Evolutionary conservation across 1,139 yeast species (phyloP).

Genomic region (Pichia sp.): DNA sequence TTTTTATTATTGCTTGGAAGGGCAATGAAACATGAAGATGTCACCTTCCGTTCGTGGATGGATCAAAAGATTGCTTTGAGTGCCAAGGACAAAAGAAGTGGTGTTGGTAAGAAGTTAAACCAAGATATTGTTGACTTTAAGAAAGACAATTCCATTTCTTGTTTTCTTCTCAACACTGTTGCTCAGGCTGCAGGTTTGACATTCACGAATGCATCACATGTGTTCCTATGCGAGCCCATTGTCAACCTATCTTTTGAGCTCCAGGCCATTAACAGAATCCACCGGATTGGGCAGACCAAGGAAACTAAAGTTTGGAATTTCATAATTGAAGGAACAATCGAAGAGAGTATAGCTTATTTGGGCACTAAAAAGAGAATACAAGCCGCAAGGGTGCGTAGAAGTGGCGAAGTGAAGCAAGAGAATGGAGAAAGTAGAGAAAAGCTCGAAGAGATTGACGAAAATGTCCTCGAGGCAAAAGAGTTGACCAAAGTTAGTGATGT

Average conservation of each 20-base stretch:
- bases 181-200: conserved; percentile 90
- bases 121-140: conserved; percentile 59
- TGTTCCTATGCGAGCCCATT: conserved; percentile 83
- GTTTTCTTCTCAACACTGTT: conserved; percentile 76
- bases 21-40: conserved; percentile 57
- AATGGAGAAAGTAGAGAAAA: conserved; percentile 27
- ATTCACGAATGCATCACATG: conserved; percentile 84
- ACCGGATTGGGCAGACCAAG: conserved; percentile 79
- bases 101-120: conserved; percentile 14
- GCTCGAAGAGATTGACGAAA: conserved; percentile 27
- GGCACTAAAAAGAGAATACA: conserved; percentile 45
- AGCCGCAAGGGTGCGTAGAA: conserved; percentile 25
- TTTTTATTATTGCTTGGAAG: conserved; percentile 57
- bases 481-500: conserved; percentile 33
- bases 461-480: conserved; percentile 33
- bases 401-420: neutral
- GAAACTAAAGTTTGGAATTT: conserved; percentile 90
- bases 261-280: conserved; percentile 89
- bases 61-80: conserved; percentile 1
- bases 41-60: conserved; percentile 36
- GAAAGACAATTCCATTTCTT: conserved; percentile 58
- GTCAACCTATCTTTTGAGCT: conserved; percentile 82
- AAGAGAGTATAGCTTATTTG: conserved; percentile 69
- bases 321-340: conserved; percentile 79
- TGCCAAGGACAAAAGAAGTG: neutral